Conservation (phyloP, 768 basidiomycete species). For the Asterophora lycoperdoides region DNA sequence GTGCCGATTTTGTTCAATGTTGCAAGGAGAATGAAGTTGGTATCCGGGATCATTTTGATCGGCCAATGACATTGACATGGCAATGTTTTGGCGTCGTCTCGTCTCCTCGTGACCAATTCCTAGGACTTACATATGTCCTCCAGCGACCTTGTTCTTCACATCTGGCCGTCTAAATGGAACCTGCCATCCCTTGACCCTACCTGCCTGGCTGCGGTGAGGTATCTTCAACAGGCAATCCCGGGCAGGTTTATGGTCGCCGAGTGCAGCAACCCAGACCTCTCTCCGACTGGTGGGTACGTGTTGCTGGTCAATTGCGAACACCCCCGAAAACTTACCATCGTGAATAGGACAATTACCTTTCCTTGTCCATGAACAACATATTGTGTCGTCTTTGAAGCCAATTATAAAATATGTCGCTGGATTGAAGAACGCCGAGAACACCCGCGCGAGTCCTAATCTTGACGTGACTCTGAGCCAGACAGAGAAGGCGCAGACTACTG, state of each 20-base stretch:
- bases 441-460: constrained; percentile 32
- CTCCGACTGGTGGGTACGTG: constrained; percentile 62
- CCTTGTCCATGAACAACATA: constrained; percentile 52
- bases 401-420: constrained; percentile 64
- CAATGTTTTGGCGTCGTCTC: no score
- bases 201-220: constrained; percentile 61
- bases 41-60: no score
- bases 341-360: constrained; percentile 67
- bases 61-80: no score
- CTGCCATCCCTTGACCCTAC: constrained; percentile 64
- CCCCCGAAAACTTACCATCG: not conserved
- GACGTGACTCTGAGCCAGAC: constrained; percentile 42
- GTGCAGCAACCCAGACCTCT: constrained; percentile 65
- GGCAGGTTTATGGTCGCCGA: constrained; percentile 61
- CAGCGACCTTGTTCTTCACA: constrained; percentile 40
- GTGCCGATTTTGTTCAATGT: no score
- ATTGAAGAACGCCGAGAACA: constrained; percentile 33
- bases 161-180: constrained; percentile 69
- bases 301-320: constrained; percentile 4
- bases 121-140: constrained; percentile 5
- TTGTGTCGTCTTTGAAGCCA: constrained; percentile 48
- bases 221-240: constrained; percentile 65
- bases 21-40: no score
- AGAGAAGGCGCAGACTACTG: constrained; percentile 52
- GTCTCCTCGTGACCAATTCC: no score